phyloP scores from a whole-genome alignment of 306 rosid genomes.

The Parietaria judaica region DNA sequence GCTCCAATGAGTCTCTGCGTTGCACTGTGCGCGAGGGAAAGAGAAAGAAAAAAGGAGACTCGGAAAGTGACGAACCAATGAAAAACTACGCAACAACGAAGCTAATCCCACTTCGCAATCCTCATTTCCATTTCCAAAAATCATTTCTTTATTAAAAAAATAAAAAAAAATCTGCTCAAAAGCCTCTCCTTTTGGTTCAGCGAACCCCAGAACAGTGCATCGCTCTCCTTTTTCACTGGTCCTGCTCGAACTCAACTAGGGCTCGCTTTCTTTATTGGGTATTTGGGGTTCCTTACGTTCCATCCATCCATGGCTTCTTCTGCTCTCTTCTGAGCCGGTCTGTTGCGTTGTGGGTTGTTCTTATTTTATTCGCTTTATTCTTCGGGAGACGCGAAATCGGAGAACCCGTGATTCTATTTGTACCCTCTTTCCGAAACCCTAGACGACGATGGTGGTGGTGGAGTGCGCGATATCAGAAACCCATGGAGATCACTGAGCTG shows the following conservation, averaged over 20 bases:
- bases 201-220: too few species aligned
- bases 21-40: constrained; percentile 45
- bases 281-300: background rate
- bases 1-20: background rate
- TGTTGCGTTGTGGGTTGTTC: too few species aligned
- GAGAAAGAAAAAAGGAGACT: constrained; percentile 3
- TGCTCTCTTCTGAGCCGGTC: background rate
- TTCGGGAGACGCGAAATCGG: constrained; percentile 16
- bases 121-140: background rate
- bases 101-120: constrained; percentile 4
- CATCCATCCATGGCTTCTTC: background rate
- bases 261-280: too few species aligned
- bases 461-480: constrained; percentile 20
- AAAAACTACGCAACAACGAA: constrained; percentile 23
- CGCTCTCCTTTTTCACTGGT: too few species aligned
- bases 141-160: background rate
- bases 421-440: constrained; percentile 12
- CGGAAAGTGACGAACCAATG: constrained; percentile 90
- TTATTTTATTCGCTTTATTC: background rate
- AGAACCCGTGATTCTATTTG: constrained; percentile 7
- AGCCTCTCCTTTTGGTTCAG: too few species aligned
- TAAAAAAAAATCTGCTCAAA: background rate
- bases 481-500: constrained; percentile 32
- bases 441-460: constrained; percentile 9
- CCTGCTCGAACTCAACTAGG: too few species aligned